Evolutionary conservation across 1,284 basidiomycete genomes (phyloP).

Genomic region (Tylopilus sp.): DNA sequence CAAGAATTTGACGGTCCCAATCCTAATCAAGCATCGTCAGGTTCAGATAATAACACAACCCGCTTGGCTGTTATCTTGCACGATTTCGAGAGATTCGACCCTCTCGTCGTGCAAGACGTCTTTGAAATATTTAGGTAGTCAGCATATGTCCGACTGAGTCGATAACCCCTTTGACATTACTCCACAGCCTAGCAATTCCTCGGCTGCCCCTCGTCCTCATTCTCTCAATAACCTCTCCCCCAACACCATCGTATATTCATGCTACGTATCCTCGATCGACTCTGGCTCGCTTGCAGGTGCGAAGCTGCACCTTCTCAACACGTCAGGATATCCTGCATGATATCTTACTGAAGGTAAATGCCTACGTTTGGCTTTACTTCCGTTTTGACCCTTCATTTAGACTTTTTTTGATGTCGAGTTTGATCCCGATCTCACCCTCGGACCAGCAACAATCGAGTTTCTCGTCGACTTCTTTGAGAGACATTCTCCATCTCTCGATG

Average conservation of each 20-base stretch:
- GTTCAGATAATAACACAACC: constrained; percentile 7
- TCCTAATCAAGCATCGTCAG: constrained; percentile 20
- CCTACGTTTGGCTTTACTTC: neutral
- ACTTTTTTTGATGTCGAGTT: constrained; percentile 62
- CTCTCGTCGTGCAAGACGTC: constrained; percentile 56
- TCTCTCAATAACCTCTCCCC: constrained; percentile 53
- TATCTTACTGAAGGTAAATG: constrained; percentile 47
- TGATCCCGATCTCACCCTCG: constrained; percentile 57
- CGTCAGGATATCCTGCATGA: constrained; percentile 46
- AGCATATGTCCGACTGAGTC: neutral
- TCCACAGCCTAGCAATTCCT: constrained; percentile 41
- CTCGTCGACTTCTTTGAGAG: constrained; percentile 53
- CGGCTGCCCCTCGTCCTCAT: constrained; percentile 58
- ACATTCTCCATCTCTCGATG: constrained; percentile 54
- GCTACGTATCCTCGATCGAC: constrained; percentile 54
- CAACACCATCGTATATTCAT: constrained; percentile 55
- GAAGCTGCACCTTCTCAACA: constrained; percentile 46
- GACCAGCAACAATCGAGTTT: constrained; percentile 52
- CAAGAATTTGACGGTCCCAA: neutral
- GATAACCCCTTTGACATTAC: constrained; percentile 1
- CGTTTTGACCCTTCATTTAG: constrained; percentile 34
- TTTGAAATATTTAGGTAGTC: constrained; percentile 65
- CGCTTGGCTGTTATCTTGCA: constrained; percentile 57
- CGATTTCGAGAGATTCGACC: constrained; percentile 68
- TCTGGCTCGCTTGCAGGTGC: constrained; percentile 53